Base-by-base conservation (phyloP, 148 eudicot species). In the Selenicereus undatus region DNA sequence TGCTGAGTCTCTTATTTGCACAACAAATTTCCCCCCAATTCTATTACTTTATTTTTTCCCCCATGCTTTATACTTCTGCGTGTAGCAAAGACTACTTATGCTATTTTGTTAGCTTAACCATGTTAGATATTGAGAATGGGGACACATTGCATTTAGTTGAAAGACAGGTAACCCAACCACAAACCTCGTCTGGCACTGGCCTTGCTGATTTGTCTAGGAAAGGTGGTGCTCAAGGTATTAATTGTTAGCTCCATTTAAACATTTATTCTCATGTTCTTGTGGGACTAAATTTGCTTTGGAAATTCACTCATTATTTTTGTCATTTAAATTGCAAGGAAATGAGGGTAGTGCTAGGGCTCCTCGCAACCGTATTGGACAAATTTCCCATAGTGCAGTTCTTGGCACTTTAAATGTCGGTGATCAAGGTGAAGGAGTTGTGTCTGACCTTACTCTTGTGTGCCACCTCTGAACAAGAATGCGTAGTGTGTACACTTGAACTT, bases 371-470 rank as follows among this genome's bases (percentile, higher is more conserved):
- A 65, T 87, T 58, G 98, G 96, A 78, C 98, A 87, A 80, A 84
- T 95, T 76, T 88, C 97, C 24, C 97, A 95, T 32, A 92, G 98
- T 83, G 91, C 92, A 35, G 94, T n/a, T n/a, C n/a, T n/a, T n/a
- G n/a, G n/a, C n/a, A n/a, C n/a, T n/a, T n/a, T n/a, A n/a, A n/a
- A n/a, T 81, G 85, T 90, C 45, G 97, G 97, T 50, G 99, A 95
- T 51, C 95, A 86, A 80, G 91, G 94, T 35, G 97, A 92, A 80
- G 92, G 91, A 70, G 74, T 71, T 78, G 88, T 83, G 76, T 89
- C 97, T 78, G 99, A 93, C 78, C 71, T 95, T 26, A 89, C 79
- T 82, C 92, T 91, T 92, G 99, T 96, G 78, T 39, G 94, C 84
- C 45, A 26, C 27, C 27, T 74, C 20, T 43, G 73, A 69, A 21